Evolutionary conservation across 345 rosid species (phyloP).

Genomic region (Capsella bursapastoris): DNA sequence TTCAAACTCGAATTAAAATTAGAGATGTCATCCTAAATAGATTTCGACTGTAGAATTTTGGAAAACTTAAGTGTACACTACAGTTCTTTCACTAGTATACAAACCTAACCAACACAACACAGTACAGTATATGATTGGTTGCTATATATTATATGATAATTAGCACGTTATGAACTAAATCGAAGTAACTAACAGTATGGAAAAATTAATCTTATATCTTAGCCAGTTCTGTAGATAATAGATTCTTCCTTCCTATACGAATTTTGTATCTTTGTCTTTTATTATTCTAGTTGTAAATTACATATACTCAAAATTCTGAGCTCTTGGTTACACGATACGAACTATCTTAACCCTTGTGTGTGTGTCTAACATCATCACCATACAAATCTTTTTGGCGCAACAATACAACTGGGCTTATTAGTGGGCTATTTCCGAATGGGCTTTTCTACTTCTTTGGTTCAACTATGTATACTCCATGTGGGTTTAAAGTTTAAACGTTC

Average conservation of each 20-base stretch:
- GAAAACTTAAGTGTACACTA: not conserved
- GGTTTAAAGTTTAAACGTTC: not conserved
- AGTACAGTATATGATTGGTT: no score
- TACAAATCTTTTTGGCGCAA: no score
- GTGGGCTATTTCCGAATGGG: not conserved
- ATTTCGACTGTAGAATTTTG: conserved; percentile 9
- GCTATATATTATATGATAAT: no score
- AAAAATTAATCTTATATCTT: not conserved
- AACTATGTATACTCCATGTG: no score
- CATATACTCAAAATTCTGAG: no score
- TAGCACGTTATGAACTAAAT: not conserved
- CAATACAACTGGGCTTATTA: not conserved
- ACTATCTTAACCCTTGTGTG: no score
- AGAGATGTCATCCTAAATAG: conserved; percentile 16
- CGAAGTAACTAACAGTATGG: not conserved
- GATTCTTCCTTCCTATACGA: no score
- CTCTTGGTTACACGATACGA: no score
- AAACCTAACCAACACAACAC: not conserved
- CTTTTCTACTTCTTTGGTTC: no score
- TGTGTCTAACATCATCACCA: no score
- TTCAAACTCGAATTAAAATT: conserved; percentile 18
- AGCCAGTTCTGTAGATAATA: not conserved
- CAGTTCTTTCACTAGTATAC: not conserved
- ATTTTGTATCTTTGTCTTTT: no score
- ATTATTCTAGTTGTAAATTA: no score